These are phyloP conservation scores for Syzygium aromaticum DNA, from an alignment of 345 rosid species.

Conservation along the genomic window DNA sequence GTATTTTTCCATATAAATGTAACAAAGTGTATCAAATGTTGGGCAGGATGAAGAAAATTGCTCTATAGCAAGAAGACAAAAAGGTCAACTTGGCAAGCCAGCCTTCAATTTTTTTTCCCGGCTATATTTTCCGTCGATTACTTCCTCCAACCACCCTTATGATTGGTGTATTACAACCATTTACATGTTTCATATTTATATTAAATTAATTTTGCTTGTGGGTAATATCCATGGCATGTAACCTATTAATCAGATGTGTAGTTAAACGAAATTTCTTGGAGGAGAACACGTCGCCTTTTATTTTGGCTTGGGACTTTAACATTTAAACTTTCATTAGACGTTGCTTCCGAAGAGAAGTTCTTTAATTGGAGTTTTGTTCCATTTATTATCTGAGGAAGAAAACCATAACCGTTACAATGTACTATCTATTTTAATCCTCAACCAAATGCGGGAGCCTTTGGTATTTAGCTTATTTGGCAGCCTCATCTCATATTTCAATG, in stretches of 20 bases:
- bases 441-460: background rate
- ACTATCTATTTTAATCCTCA: background rate
- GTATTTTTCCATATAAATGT: background rate
- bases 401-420: background rate
- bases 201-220: background rate
- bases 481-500: background rate
- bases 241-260: too few species aligned
- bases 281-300: too few species aligned
- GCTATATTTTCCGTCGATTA: background rate
- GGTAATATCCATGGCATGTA: background rate
- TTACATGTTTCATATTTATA: fast-evolving
- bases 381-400: background rate
- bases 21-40: background rate
- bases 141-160: background rate
- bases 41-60: background rate
- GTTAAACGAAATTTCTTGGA: too few species aligned
- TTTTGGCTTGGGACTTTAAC: too few species aligned
- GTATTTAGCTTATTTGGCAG: background rate
- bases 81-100: background rate
- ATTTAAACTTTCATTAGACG: too few species aligned
- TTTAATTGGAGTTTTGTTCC: background rate
- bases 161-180: background rate
- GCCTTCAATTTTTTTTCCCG: background rate
- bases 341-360: too few species aligned
- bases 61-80: background rate